These are phyloP conservation scores for Artemisia annua DNA, from an alignment of 129 eudicot species.

Conservation along the genomic window DNA sequence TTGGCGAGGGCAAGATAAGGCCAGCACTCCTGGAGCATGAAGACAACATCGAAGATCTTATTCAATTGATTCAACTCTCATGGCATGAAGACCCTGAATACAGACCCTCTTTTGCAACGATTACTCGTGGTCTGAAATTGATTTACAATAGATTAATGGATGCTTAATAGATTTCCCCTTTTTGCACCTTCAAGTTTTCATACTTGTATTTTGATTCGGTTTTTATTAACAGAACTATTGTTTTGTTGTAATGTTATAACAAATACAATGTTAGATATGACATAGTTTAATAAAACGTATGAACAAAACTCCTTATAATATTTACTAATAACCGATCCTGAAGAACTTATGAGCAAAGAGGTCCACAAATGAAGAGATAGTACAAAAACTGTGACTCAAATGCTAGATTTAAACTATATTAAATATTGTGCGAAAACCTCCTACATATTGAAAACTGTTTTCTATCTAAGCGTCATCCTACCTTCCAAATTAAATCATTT, in stretches of 20 bases:
- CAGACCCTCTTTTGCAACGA: conserved; percentile 61
- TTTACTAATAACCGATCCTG: too few relatives aligned
- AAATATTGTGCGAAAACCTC: too few relatives aligned
- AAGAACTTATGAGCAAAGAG: not conserved
- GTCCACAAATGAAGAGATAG: not conserved
- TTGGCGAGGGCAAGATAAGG: conserved; percentile 65
- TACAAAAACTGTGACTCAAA: not conserved
- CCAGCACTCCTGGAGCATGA: conserved; percentile 47
- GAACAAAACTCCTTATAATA: not conserved
- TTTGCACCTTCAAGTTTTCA: not conserved
- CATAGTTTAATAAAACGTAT: not conserved
- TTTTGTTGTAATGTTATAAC: not conserved
- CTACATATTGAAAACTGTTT: too few relatives aligned
- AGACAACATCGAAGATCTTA: conserved; percentile 44
- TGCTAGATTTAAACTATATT: not conserved
- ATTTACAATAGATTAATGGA: conserved; percentile 30
- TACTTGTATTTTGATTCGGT: not conserved
- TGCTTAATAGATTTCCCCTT: conserved; percentile 17
- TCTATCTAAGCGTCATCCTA: too few relatives aligned
- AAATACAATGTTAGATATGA: not conserved
- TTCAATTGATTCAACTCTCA: conserved; percentile 45
- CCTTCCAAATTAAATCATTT: too few relatives aligned
- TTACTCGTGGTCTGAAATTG: conserved; percentile 45
- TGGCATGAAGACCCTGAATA: conserved; percentile 65
- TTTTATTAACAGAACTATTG: conserved; percentile 4